These are phyloP conservation scores for Candida orba DNA, from an alignment of 805 yeast genomes.

Conservation along the genomic window DNA sequence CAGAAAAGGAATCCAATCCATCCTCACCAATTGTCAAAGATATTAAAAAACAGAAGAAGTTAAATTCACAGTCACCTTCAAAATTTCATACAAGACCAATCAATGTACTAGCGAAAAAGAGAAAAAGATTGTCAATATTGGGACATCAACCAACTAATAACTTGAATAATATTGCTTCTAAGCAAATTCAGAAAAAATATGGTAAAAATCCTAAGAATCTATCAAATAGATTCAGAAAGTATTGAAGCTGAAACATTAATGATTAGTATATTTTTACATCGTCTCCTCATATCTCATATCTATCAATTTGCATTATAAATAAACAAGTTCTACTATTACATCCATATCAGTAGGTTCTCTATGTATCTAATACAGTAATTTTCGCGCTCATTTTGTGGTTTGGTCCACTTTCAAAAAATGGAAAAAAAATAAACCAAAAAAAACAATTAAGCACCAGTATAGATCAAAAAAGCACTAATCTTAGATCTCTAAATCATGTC, in stretches of 20 bases:
- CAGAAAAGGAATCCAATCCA: too few relatives aligned
- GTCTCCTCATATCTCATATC: too few relatives aligned
- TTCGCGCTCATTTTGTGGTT: not conserved
- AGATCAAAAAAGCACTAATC: too few relatives aligned
- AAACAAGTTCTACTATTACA: too few relatives aligned
- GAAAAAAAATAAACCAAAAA: not conserved
- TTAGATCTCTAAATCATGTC: constrained; percentile 13
- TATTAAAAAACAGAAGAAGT: not conserved
- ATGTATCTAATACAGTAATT: too few relatives aligned
- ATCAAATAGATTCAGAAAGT: constrained; percentile 19
- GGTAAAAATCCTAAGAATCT: constrained; percentile 12
- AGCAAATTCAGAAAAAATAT: constrained; percentile 15
- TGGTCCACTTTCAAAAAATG: not conserved
- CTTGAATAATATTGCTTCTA: constrained; percentile 14
- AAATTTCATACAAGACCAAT: not conserved
- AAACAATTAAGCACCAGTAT: too few relatives aligned
- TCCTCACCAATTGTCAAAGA: not conserved
- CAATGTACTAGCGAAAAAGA: constrained; percentile 6
- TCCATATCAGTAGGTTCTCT: too few relatives aligned
- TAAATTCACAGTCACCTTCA: not conserved
- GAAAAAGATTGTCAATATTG: constrained; percentile 9
- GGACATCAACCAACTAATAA: constrained; percentile 20
- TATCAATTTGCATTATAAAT: too few relatives aligned
- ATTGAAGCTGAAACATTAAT: constrained; percentile 5
- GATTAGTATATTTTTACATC: not conserved